Conservation (phyloP, 2,329 filamentous ascomycete genomes). For the Sclerotinia borealis region DNA sequence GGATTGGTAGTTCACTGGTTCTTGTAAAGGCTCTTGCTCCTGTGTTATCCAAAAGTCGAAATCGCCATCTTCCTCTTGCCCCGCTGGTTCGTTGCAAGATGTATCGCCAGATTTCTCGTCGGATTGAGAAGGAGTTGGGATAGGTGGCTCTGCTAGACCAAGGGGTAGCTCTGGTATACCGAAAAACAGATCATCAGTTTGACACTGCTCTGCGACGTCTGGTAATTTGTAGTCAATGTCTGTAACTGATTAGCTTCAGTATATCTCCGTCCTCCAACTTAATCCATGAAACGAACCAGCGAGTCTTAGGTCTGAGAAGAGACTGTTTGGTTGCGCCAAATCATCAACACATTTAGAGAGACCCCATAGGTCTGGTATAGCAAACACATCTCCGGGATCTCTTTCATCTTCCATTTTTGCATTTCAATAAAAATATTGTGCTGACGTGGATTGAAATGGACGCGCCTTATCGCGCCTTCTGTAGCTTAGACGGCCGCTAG, state of each 20-base stretch:
- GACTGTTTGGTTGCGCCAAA: slow-evolving; percentile 27
- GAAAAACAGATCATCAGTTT: slow-evolving; percentile 27
- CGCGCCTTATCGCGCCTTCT: background rate
- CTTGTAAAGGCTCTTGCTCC: slow-evolving; percentile 30
- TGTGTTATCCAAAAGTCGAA: slow-evolving; percentile 44
- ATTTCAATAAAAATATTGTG: background rate
- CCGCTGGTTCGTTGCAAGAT: slow-evolving; percentile 14
- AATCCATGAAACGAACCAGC: slow-evolving; percentile 20
- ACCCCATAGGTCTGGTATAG: slow-evolving; percentile 55
- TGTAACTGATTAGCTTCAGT: slow-evolving; percentile 12
- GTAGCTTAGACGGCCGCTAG: slow-evolving; percentile 3
- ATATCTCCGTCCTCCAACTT: background rate
- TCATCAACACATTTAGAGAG: slow-evolving; percentile 43
- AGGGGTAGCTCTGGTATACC: slow-evolving; percentile 26
- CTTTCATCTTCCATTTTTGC: slow-evolving; percentile 32
- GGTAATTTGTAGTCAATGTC: slow-evolving; percentile 27
- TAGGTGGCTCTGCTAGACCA: slow-evolving; percentile 12
- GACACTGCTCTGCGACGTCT: slow-evolving; percentile 17
- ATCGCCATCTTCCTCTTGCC: slow-evolving; percentile 25
- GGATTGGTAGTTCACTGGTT: slow-evolving; percentile 45
- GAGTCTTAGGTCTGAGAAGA: slow-evolving; percentile 31
- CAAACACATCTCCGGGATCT: slow-evolving; percentile 50
- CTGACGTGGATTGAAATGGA: background rate
- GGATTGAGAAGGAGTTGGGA: slow-evolving; percentile 9
- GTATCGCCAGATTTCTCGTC: slow-evolving; percentile 4